Base-by-base conservation (phyloP, 352 stramenopile genomes). In the Plasmopara muralis region DNA sequence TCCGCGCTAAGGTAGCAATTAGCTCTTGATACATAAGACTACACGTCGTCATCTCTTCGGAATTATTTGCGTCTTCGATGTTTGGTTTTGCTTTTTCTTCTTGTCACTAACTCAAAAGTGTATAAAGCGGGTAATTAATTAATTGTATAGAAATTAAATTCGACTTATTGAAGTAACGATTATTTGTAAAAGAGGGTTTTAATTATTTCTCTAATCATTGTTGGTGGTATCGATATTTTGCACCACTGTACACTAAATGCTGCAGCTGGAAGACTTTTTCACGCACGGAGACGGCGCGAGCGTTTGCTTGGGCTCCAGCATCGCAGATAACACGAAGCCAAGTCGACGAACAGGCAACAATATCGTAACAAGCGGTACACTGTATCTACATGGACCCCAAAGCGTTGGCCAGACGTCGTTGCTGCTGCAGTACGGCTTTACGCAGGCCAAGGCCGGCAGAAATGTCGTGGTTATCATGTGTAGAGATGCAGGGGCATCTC, bases 241-340 rank as follows among this genome's bases (percentile, higher is more conserved):
- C 20, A 3, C 3, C 20, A 25, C 20, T 25, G 20, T 25, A 25
- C 20, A 25, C 20, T 25, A 55, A 1, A 50, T 50, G 43, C 43
- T 29, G 37, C 63, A 64, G 20, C 55, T 88, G n/a, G 77, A 85
- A 46, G 64, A 73, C 3, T 88, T 88, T 62, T 88, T 88, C 62
- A 70, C 72, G 55, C 77, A 88, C 37, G 65, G 70, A 12, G 66
- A 68, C 3, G 20, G 20, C 20, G 20, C 20, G 20, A 25, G 13
- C 33, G 33, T 9, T 35, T 63, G 37, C 41, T 15, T 35, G 13
- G 46, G 31, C 30, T 39, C 54, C 25, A 20, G 33, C 2, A 45
- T 30, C 0, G 34, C 43, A n/a, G 43, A 62, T 1, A 35, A 64
- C 41, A 30, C 51, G 25, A 57, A 50, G 13, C 33, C 33, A 18